phyloP scores from a whole-genome alignment of 257 asterid species.

The Marsdenia floribunda region DNA sequence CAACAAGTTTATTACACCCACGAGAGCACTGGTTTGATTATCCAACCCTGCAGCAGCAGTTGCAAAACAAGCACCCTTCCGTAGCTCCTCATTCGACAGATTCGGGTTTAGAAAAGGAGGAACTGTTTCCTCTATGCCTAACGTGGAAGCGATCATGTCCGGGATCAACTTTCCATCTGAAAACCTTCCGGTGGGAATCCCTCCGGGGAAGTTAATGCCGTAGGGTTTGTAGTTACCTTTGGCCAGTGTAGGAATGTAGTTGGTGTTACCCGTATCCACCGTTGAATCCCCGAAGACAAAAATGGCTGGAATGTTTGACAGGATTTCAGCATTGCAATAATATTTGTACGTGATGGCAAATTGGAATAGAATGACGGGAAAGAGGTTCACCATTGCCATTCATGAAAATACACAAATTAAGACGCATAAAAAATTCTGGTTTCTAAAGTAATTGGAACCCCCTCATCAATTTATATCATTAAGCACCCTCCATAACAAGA shows the following conservation, averaged over 20 bases:
- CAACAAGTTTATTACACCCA: constrained; percentile 47
- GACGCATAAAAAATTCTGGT: not conserved
- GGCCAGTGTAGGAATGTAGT: constrained; percentile 44
- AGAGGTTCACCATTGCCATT: constrained; percentile 16
- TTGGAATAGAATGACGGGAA: too few relatives aligned
- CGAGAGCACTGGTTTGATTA: constrained; percentile 42
- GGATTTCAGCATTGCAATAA: too few relatives aligned
- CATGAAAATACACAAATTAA: too few relatives aligned
- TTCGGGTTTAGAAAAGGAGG: constrained; percentile 61
- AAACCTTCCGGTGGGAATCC: constrained; percentile 36
- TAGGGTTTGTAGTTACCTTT: constrained; percentile 59
- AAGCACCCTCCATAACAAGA: too few relatives aligned
- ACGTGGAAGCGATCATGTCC: constrained; percentile 49
- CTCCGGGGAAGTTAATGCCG: constrained; percentile 52
- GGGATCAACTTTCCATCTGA: constrained; percentile 61
- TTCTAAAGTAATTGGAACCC: not conserved
- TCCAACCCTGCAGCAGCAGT: constrained; percentile 80
- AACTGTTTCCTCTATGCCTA: constrained; percentile 51
- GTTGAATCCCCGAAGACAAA: constrained; percentile 61
- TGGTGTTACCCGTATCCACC: constrained; percentile 68
- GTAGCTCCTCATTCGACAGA: constrained; percentile 40
- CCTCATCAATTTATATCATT: not conserved
- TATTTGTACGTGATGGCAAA: too few relatives aligned
- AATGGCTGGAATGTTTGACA: constrained; percentile 36
- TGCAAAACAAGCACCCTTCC: constrained; percentile 67